These are phyloP conservation scores for Tranzscheliella williamsii DNA, from an alignment of 1,284 basidiomycete species.

Conservation along the genomic window DNA sequence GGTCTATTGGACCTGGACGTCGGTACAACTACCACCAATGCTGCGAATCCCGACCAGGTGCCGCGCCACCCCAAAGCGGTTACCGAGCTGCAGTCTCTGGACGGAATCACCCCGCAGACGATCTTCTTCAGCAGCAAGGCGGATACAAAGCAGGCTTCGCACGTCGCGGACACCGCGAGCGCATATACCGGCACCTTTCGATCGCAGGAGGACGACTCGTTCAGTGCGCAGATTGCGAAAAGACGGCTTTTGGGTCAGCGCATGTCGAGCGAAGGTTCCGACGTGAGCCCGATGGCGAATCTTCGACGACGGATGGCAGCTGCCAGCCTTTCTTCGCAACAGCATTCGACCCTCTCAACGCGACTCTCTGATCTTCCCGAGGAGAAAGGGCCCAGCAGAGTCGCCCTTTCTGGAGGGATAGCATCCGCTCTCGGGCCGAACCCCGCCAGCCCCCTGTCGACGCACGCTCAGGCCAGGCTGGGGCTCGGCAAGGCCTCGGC, in stretches of 20 bases:
- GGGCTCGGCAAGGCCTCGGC: constrained; percentile 42
- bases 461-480: constrained; percentile 27
- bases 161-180: constrained; percentile 17
- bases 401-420: background rate
- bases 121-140: constrained; percentile 75
- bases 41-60: background rate
- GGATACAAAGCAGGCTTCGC: constrained; percentile 4
- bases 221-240: constrained; percentile 40
- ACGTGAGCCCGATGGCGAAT: constrained; percentile 37
- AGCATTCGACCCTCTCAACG: constrained; percentile 21
- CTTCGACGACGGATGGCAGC: constrained; percentile 35
- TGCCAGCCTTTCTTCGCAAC: constrained; percentile 5
- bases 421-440: background rate
- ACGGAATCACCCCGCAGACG: constrained; percentile 84
- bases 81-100: constrained; percentile 71
- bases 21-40: background rate
- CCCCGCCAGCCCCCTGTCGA: constrained; percentile 11
- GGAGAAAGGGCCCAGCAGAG: constrained; percentile 12
- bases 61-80: constrained; percentile 55
- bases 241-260: constrained; percentile 40
- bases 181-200: constrained; percentile 30
- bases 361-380: constrained; percentile 25
- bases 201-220: constrained; percentile 43
- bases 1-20: constrained; percentile 15
- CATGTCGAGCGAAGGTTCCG: constrained; percentile 30